Conservation (phyloP, 2,329 filamentous ascomycete species). For the Exophiala xenobiotica region DNA sequence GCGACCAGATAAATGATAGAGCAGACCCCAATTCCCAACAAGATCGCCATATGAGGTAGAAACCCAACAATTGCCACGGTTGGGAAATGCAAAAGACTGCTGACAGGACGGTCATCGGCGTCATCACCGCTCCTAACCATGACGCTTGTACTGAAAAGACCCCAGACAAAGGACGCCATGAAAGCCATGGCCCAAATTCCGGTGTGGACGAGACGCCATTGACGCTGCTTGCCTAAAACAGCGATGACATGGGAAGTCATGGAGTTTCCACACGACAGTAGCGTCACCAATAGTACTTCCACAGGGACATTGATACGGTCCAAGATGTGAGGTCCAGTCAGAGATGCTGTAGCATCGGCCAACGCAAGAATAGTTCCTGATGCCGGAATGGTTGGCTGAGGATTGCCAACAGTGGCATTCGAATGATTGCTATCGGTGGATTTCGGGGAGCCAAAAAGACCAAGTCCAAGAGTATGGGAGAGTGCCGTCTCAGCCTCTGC, state of each 20-base stretch:
- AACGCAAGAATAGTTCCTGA: constrained; percentile 40
- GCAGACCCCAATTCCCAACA: constrained; percentile 75
- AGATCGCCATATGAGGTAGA: constrained; percentile 85
- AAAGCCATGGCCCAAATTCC: constrained; percentile 88
- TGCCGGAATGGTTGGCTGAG: constrained; percentile 39
- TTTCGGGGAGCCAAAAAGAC: constrained; percentile 58
- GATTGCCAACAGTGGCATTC: constrained; percentile 41
- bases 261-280: constrained; percentile 88
- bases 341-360: constrained; percentile 25
- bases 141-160: constrained; percentile 56
- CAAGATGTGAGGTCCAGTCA: constrained; percentile 59
- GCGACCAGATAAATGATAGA: constrained; percentile 74
- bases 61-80: constrained; percentile 95
- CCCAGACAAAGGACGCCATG: constrained; percentile 81
- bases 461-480: constrained; percentile 73
- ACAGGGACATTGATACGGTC: constrained; percentile 82
- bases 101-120: constrained; percentile 34
- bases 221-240: constrained; percentile 74
- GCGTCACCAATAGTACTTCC: constrained; percentile 80
- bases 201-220: constrained; percentile 79
- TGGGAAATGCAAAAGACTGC: constrained; percentile 77
- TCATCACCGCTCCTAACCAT: constrained; percentile 28
- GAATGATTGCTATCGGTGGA: constrained; percentile 6
- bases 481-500: constrained; percentile 91
- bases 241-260: constrained; percentile 80